These are phyloP conservation scores for Aleurites moluccanus DNA, from an alignment of 441 rosid genomes.

Conservation along the genomic window DNA sequence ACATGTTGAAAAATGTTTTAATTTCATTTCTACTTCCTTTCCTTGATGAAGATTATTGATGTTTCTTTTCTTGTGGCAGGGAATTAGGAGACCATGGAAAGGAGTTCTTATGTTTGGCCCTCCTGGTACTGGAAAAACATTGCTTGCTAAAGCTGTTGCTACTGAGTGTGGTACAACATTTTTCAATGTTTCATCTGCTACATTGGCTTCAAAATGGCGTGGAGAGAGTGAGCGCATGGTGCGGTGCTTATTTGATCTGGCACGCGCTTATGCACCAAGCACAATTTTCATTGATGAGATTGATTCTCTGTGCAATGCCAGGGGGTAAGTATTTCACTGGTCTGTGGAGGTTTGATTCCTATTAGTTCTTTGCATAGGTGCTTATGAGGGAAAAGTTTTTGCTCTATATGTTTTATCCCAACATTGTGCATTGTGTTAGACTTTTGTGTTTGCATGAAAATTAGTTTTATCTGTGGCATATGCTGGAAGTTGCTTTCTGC, in stretches of 20 bases:
- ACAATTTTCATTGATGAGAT: slow-evolving; percentile 86
- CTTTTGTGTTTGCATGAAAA: neutral
- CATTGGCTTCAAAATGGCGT: slow-evolving; percentile 87
- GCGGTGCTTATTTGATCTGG: slow-evolving; percentile 81
- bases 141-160: slow-evolving; percentile 85
- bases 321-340: slow-evolving; percentile 53
- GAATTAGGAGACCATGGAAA: slow-evolving; percentile 86
- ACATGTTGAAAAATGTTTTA: neutral
- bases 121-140: slow-evolving; percentile 87
- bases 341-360: neutral
- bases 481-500: neutral
- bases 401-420: neutral
- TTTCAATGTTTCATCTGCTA: slow-evolving; percentile 83
- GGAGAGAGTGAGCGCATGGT: slow-evolving; percentile 96
- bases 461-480: slow-evolving; percentile 4
- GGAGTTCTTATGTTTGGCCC: slow-evolving; percentile 95
- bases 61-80: slow-evolving; percentile 38
- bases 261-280: slow-evolving; percentile 88
- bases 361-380: neutral
- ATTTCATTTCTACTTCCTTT: neutral
- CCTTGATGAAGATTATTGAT: neutral
- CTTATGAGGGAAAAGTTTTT: neutral
- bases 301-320: slow-evolving; percentile 80
- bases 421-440: neutral
- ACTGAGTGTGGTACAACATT: slow-evolving; percentile 78